Percentiles rank a stretch among this genome's conserved stretches.
phyloP scores from a whole-genome alignment of 352 stramenopile species.

The Phytopythium delawarense region DNA sequence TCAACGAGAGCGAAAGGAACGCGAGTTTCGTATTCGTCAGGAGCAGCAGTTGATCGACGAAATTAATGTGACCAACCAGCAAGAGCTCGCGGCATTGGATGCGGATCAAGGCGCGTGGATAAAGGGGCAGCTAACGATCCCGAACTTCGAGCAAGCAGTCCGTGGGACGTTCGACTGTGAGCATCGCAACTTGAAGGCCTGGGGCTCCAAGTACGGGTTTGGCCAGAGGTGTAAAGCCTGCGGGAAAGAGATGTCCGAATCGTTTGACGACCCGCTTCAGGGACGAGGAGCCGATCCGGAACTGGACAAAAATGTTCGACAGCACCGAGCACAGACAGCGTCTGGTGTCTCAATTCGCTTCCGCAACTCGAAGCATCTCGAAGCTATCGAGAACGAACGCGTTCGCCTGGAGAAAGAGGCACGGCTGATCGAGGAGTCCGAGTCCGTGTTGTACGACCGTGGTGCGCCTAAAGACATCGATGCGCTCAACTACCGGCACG shows the following conservation, averaged over 20 bases:
- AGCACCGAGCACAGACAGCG: constrained; percentile 42
- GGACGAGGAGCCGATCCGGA: constrained; percentile 34
- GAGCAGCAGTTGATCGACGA: constrained; percentile 40
- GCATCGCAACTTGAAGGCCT: constrained; percentile 55
- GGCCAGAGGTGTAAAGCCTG: constrained; percentile 60
- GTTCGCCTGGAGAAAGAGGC: constrained; percentile 71
- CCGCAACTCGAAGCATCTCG: constrained; percentile 29
- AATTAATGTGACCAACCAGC: constrained; percentile 28
- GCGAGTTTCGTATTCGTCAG: constrained; percentile 45
- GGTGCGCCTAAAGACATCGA: constrained; percentile 60
- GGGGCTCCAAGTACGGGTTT: constrained; percentile 58
- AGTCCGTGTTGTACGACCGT: constrained; percentile 57
- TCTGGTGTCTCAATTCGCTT: constrained; percentile 37
- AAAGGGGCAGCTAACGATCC: constrained; percentile 43
- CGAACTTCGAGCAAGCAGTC: constrained; percentile 47
- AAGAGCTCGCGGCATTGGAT: constrained; percentile 27
- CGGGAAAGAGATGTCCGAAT: constrained; percentile 61
- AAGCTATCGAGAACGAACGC: constrained; percentile 50
- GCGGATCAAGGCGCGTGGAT: constrained; percentile 18
- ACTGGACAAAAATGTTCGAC: constrained; percentile 46
- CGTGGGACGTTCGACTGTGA: constrained; percentile 44
- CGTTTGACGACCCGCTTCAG: constrained; percentile 50
- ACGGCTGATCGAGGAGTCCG: constrained; percentile 38
- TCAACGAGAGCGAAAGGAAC: constrained; percentile 36
- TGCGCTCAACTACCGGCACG: constrained; percentile 66